phyloP scores from a whole-genome alignment of 495 filamentous ascomycete species.

The Letharia lupina region DNA sequence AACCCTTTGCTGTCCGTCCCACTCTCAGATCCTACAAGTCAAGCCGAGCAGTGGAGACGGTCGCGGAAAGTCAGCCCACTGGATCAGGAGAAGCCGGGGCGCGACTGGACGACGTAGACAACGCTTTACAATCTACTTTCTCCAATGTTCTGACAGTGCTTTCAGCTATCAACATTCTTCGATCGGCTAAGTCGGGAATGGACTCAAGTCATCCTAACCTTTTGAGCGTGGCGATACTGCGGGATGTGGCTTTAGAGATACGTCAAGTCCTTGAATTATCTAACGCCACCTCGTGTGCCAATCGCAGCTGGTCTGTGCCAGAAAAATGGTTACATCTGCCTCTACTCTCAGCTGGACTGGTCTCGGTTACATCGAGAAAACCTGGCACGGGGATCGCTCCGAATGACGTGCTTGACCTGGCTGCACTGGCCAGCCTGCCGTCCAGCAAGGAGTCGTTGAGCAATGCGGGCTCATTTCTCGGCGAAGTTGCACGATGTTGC shows the following conservation, averaged over 20 bases:
- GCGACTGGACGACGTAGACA: neutral
- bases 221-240: neutral
- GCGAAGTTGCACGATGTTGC: conserved; percentile 21
- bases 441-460: neutral
- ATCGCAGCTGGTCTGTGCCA: neutral
- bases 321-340: neutral
- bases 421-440: conserved; percentile 2
- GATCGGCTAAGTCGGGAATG: neutral
- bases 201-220: too few species aligned
- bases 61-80: neutral
- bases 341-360: conserved; percentile 14
- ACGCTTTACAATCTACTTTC: neutral
- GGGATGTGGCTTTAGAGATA: conserved; percentile 5
- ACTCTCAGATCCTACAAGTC: conserved; percentile 2
- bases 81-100: neutral
- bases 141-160: conserved; percentile 11
- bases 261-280: conserved; percentile 6
- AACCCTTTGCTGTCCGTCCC: neutral
- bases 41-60: neutral
- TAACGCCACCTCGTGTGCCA: neutral
- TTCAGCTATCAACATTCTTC: neutral
- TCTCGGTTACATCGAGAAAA: neutral
- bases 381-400: neutral
- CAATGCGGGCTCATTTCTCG: conserved; percentile 18
- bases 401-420: neutral